Conservation (phyloP, 2,329 filamentous ascomycete species). For the Aspergillus sp. region DNA sequence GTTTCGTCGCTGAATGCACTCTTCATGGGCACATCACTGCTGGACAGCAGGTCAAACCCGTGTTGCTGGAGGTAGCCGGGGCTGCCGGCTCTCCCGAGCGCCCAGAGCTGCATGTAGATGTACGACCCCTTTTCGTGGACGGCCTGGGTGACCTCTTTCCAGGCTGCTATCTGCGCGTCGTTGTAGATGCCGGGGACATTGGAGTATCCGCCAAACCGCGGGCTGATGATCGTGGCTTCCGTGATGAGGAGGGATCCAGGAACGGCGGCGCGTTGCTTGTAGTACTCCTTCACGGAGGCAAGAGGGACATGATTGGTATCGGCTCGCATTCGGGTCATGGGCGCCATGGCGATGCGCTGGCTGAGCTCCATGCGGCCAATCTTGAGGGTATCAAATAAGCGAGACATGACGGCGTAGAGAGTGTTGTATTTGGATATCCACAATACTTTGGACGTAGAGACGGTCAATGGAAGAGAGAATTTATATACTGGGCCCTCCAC, state of each 20-base stretch:
- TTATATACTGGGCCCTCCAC: no score
- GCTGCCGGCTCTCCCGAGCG: slow-evolving; percentile 55
- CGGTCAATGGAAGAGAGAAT: no score
- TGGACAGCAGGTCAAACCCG: background rate
- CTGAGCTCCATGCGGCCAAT: background rate
- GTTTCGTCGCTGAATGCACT: background rate
- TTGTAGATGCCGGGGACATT: slow-evolving; percentile 58
- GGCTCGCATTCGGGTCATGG: slow-evolving; percentile 41
- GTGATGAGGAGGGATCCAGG: slow-evolving; percentile 57
- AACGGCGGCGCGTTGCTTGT: slow-evolving; percentile 49
- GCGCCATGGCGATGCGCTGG: slow-evolving; percentile 1
- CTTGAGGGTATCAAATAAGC: background rate
- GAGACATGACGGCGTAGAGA: background rate
- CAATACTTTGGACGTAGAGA: no score
- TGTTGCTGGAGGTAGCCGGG: background rate
- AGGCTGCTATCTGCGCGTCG: slow-evolving; percentile 53
- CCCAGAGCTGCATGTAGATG: slow-evolving; percentile 62
- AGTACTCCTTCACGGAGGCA: slow-evolving; percentile 45
- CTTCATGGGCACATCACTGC: background rate
- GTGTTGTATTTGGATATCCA: no score
- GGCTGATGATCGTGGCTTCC: slow-evolving; percentile 54
- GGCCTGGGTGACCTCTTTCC: slow-evolving; percentile 58
- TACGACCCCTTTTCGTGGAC: slow-evolving; percentile 60
- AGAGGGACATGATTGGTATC: slow-evolving; percentile 47
- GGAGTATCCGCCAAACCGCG: slow-evolving; percentile 44